Conservation (phyloP, 2,329 filamentous ascomycete genomes). For the Ilyonectria robusta region DNA sequence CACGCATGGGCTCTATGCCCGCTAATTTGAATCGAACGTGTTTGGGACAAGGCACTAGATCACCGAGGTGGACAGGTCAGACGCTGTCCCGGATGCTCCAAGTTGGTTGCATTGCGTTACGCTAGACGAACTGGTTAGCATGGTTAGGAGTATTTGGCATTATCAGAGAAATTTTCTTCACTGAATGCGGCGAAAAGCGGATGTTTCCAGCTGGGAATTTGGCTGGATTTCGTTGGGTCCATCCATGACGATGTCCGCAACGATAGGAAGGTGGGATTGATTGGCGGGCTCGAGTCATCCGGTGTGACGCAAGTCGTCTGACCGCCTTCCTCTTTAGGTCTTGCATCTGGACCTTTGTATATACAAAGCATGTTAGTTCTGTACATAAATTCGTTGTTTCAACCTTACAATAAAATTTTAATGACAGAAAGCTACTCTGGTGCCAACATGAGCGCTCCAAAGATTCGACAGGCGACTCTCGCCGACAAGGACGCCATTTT, state of each 20-base stretch:
- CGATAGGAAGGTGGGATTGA: background rate
- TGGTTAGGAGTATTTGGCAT: too few species aligned
- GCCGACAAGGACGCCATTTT: slow-evolving; percentile 37
- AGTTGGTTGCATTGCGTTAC: too few species aligned
- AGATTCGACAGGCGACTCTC: slow-evolving; percentile 37
- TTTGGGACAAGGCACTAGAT: background rate
- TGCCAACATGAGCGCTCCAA: slow-evolving; percentile 27
- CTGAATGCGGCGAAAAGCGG: too few species aligned
- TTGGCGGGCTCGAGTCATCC: background rate
- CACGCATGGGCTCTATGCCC: background rate
- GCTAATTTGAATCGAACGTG: background rate
- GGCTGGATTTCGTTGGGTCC: background rate
- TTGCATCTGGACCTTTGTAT: background rate
- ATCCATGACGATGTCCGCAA: background rate
- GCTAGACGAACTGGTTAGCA: too few species aligned
- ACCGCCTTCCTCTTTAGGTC: slow-evolving; percentile 12
- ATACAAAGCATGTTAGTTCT: background rate
- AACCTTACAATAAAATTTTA: background rate
- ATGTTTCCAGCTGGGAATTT: background rate
- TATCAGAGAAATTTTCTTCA: too few species aligned
- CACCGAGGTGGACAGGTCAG: background rate
- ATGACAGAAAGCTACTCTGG: background rate
- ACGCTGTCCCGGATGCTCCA: background rate
- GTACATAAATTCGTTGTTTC: background rate
- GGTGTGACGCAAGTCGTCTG: slow-evolving; percentile 3